phyloP scores from a whole-genome alignment of 495 filamentous ascomycete genomes.

The Aspergillus diversus region DNA sequence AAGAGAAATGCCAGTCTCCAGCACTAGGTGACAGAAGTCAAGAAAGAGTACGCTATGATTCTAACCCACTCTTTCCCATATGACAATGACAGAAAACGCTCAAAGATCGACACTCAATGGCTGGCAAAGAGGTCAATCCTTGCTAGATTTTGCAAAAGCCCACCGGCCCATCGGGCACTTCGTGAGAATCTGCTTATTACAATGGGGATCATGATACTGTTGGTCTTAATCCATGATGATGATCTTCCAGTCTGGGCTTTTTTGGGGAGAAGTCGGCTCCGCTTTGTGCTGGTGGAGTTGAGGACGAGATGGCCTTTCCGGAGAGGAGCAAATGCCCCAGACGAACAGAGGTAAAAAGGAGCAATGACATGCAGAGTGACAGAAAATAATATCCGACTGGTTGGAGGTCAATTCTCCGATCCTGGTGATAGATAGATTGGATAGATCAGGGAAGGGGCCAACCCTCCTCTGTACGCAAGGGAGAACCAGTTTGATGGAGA shows the following conservation, averaged over 20 bases:
- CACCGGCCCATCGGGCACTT: conserved; percentile 12
- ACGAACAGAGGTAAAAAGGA: background rate
- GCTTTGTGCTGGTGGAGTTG: too few species aligned
- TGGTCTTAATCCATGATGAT: conserved; percentile 4
- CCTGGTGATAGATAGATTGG: conserved; percentile 23
- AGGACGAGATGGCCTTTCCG: too few species aligned
- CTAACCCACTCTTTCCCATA: background rate
- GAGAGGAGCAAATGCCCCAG: too few species aligned
- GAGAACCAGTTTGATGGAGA: background rate
- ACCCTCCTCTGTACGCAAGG: background rate
- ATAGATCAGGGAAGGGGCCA: conserved; percentile 18
- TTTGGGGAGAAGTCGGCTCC: too few species aligned
- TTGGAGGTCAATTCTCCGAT: conserved; percentile 19
- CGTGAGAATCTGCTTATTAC: background rate
- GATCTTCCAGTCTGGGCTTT: background rate
- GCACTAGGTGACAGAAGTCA: background rate
- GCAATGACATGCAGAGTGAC: background rate
- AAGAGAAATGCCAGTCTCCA: too few species aligned
- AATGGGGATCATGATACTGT: conserved; percentile 14
- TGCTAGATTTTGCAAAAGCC: conserved; percentile 24
- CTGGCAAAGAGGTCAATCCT: conserved; percentile 18
- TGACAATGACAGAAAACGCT: conserved; percentile 23
- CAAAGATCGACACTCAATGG: conserved; percentile 21
- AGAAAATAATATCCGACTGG: background rate
- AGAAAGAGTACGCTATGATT: background rate